Evolutionary conservation across 1,139 yeast genomes (phyloP).

Genomic region (Magnusiomyces sp.): DNA sequence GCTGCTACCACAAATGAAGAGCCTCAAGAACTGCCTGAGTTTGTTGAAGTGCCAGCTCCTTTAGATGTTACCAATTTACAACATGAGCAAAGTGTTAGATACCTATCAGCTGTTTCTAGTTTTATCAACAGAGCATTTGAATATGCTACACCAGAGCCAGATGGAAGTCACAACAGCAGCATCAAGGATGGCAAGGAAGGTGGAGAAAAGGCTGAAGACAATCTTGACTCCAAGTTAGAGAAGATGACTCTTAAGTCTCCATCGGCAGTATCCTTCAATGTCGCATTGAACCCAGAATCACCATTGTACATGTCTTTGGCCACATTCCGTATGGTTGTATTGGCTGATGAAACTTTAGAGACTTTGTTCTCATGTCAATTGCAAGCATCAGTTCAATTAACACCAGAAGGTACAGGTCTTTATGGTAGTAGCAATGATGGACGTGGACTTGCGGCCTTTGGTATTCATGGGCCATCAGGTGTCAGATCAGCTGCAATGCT

Average conservation of each 20-base stretch:
- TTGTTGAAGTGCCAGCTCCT: constrained; percentile 9
- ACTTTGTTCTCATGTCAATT: constrained; percentile 65
- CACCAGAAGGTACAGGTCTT: constrained; percentile 36
- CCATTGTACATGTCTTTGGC: constrained; percentile 75
- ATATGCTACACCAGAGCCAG: constrained; percentile 63
- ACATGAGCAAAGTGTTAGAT: constrained; percentile 69
- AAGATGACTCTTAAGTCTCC: constrained; percentile 1
- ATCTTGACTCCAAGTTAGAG: constrained; percentile 1
- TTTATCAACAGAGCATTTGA: constrained; percentile 86
- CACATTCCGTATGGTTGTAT: constrained; percentile 87
- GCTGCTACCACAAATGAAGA: neutral
- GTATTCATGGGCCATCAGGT: constrained; percentile 16
- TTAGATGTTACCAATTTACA: constrained; percentile 42
- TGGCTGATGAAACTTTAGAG: constrained; percentile 92
- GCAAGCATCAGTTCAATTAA: constrained; percentile 57
- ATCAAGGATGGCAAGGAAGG: constrained; percentile 37
- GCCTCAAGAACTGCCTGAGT: neutral
- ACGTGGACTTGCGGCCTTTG: constrained; percentile 1
- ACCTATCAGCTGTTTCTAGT: constrained; percentile 76
- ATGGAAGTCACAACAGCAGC: constrained; percentile 19
- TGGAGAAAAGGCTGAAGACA: constrained; percentile 23
- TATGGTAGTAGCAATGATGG: constrained; percentile 11
- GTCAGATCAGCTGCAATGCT: constrained; percentile 30
- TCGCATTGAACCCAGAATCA: constrained; percentile 70
- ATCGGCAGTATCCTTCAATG: constrained; percentile 50